phyloP scores from a whole-genome alignment of 495 filamentous ascomycete genomes.

The Aspergillus steynii region DNA sequence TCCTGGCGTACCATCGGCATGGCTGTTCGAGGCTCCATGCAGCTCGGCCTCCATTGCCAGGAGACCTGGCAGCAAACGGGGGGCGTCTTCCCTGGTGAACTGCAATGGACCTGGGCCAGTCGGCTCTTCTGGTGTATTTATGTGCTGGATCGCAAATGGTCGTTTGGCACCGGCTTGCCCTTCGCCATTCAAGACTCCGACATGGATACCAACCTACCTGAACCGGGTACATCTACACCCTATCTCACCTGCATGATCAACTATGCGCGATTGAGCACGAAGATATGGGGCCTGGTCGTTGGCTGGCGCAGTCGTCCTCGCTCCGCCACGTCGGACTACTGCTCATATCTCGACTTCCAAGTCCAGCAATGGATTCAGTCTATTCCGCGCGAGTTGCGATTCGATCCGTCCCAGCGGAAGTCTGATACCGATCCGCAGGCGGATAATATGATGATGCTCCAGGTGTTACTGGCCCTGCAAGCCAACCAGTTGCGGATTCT shows the following conservation, averaged over 20 bases:
- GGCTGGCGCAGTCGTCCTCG: constrained; percentile 46
- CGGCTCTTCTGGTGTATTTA: constrained; percentile 84
- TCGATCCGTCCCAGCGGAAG: constrained; percentile 45
- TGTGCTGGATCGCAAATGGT: constrained; percentile 77
- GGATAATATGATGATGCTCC: constrained; percentile 36
- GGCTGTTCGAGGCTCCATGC: constrained; percentile 68
- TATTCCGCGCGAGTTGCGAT: constrained; percentile 53
- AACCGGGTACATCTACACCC: constrained; percentile 50
- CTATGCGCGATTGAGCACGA: constrained; percentile 70
- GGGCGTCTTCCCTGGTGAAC: constrained; percentile 54
- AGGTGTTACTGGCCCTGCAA: constrained; percentile 61
- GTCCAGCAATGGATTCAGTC: constrained; percentile 75
- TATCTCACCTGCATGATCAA: constrained; percentile 57
- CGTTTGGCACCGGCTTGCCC: constrained; percentile 76
- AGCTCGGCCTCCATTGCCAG: constrained; percentile 74
- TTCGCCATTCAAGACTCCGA: constrained; percentile 79
- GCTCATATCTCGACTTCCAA: constrained; percentile 69
- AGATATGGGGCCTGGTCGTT: constrained; percentile 66
- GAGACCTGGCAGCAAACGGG: constrained; percentile 66
- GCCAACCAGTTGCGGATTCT: constrained; percentile 80
- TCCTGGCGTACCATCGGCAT: constrained; percentile 77
- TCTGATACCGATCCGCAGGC: constrained; percentile 33
- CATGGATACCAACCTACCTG: constrained; percentile 73
- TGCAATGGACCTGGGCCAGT: constrained; percentile 61
- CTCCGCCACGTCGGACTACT: constrained; percentile 58